These are phyloP conservation scores for Medicago ruthenica DNA, from an alignment of 306 rosid species.

Conservation along the genomic window DNA sequence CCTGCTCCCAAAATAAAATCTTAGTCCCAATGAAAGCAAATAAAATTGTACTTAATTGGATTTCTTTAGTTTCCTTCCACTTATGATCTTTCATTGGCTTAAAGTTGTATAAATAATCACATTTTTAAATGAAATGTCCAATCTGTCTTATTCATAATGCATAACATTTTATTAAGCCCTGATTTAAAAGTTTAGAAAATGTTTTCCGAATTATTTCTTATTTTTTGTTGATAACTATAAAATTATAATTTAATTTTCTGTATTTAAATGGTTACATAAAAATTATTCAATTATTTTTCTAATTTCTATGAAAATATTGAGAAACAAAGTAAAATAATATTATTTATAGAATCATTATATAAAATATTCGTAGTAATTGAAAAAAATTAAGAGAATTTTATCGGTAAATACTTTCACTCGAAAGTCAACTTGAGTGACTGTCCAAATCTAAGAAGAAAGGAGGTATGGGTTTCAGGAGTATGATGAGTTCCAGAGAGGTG, in stretches of 20 bases:
- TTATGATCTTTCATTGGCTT: slow-evolving; percentile 18
- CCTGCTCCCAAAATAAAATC: slow-evolving; percentile 49
- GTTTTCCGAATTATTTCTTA: not conserved
- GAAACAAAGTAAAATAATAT: not conserved
- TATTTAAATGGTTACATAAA: not conserved
- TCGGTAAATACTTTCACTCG: no score
- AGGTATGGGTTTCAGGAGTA: no score
- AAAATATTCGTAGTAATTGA: no score
- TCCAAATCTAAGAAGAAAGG: no score
- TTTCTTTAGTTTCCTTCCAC: slow-evolving; percentile 28
- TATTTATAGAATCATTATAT: not conserved
- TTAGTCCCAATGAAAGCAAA: slow-evolving; percentile 38
- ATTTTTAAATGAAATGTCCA: slow-evolving; percentile 6
- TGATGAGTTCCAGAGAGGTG: no score
- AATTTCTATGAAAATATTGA: not conserved
- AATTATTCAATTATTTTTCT: no score
- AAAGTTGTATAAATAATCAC: slow-evolving; percentile 8
- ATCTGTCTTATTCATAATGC: slow-evolving; percentile 1
- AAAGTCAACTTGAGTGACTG: no score
- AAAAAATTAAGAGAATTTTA: no score
- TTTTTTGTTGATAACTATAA: not conserved
- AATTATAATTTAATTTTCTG: not conserved
- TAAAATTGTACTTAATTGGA: slow-evolving; percentile 7
- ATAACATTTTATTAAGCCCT: not conserved
- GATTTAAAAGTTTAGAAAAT: not conserved